Conservation (phyloP, 2,329 filamentous ascomycete species). For the Botrytis porri region DNA sequence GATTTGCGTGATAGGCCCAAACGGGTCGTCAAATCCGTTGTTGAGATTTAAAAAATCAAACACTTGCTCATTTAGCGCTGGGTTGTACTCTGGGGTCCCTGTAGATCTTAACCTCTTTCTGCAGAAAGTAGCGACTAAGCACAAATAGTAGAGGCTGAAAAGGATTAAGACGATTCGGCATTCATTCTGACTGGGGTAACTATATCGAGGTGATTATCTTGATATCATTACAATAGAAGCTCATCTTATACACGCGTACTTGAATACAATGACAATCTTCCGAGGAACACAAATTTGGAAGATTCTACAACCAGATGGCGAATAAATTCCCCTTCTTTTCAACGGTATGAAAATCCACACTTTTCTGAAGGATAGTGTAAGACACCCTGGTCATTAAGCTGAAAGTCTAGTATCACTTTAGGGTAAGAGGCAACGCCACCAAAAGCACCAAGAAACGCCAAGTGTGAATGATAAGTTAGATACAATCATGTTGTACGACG, state of each 20-base stretch:
- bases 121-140: background rate
- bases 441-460: background rate
- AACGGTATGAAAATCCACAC: background rate
- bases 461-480: background rate
- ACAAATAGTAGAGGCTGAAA: background rate
- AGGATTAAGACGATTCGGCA: background rate
- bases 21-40: background rate
- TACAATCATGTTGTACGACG: background rate
- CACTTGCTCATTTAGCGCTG: constrained; percentile 1
- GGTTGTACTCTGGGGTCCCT: background rate
- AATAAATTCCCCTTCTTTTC: background rate
- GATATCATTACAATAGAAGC: background rate
- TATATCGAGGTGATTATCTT: background rate
- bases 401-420: background rate
- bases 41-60: constrained; percentile 4
- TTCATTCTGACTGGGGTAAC: background rate
- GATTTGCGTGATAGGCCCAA: background rate
- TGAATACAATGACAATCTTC: background rate
- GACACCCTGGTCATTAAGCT: background rate
- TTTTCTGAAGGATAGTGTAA: background rate
- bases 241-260: background rate
- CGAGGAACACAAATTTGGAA: background rate
- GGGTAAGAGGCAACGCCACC: background rate
- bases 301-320: background rate
- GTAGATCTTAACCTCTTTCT: background rate